These are phyloP conservation scores for Alternaria rosae DNA, from an alignment of 2,329 filamentous ascomycete genomes.

Conservation along the genomic window DNA sequence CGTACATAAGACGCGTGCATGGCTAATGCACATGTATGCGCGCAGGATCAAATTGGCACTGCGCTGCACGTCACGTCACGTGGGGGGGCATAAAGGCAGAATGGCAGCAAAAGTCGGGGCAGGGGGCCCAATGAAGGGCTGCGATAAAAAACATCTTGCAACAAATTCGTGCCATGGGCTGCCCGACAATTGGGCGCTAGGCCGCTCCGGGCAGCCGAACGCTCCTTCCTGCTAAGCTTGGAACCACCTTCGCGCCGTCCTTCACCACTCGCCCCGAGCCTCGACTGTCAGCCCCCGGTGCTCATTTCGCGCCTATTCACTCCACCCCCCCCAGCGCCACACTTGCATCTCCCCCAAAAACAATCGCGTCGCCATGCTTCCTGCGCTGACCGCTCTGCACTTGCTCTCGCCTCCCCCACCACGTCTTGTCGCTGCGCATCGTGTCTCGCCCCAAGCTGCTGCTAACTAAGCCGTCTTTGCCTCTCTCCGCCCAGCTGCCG, in stretches of 20 bases:
- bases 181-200: constrained; percentile 10
- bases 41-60: constrained; percentile 12
- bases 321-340: constrained; percentile 22
- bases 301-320: constrained; percentile 38
- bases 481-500: constrained; percentile 27
- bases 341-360: constrained; percentile 19
- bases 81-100: constrained; percentile 11
- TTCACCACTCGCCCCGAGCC: constrained; percentile 32
- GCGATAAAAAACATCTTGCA: constrained; percentile 28
- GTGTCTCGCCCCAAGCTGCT: constrained; percentile 24
- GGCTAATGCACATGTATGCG: constrained; percentile 25
- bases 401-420: constrained; percentile 12
- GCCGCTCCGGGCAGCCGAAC: constrained; percentile 23
- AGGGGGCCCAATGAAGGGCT: constrained; percentile 22
- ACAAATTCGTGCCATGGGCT: constrained; percentile 16
- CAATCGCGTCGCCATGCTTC: constrained; percentile 28
- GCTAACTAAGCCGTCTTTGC: constrained; percentile 14
- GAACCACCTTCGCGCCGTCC: constrained; percentile 29
- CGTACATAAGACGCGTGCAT: constrained; percentile 35
- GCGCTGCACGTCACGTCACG: constrained; percentile 31
- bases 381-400: constrained; percentile 26
- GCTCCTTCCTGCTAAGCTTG: constrained; percentile 25
- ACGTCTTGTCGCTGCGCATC: constrained; percentile 12
- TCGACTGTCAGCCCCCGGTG: constrained; percentile 38
- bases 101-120: constrained; percentile 16